These are phyloP conservation scores for Oleoguttula mirabilis DNA, from an alignment of 495 filamentous ascomycete species.

Conservation along the genomic window DNA sequence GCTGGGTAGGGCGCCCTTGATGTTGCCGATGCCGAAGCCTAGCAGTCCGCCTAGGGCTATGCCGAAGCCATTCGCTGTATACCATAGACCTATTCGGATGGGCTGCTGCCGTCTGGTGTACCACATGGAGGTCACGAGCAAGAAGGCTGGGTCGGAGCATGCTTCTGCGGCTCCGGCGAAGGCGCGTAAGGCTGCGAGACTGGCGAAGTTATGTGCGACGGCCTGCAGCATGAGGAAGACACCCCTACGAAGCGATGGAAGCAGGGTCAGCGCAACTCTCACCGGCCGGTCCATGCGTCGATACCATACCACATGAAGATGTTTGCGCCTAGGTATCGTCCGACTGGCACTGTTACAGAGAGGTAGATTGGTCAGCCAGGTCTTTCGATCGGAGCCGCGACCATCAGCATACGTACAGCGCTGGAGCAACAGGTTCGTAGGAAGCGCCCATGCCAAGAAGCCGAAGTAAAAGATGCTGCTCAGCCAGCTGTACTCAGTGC, in stretches of 20 bases:
- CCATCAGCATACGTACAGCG: conserved; percentile 45
- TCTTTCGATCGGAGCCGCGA: conserved; percentile 44
- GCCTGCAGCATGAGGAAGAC: conserved; percentile 46
- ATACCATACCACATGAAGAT: conserved; percentile 39
- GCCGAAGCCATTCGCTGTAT: conserved; percentile 47
- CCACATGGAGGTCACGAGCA: conserved; percentile 36
- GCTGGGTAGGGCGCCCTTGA: conserved; percentile 16
- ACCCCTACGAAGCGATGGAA: conserved; percentile 53
- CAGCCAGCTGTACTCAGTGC: conserved; percentile 47
- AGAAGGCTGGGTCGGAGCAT: conserved; percentile 32
- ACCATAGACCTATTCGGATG: conserved; percentile 48
- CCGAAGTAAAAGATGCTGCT: conserved; percentile 53
- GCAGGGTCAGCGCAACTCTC: conserved; percentile 41
- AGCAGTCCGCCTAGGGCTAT: conserved; percentile 48
- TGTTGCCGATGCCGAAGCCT: conserved; percentile 39
- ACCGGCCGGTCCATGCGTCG: no score
- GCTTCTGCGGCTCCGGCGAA: conserved; percentile 48
- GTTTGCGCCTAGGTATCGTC: conserved; percentile 46
- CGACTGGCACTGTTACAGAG: no score
- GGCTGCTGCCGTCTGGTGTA: conserved; percentile 48
- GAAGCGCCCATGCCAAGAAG: conserved; percentile 38
- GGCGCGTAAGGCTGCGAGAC: conserved; percentile 43
- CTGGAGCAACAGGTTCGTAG: conserved; percentile 44
- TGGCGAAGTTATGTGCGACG: conserved; percentile 34
- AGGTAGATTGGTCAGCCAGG: no score